A percentile compares a stretch with the other conserved stretches of the same genome.
These are phyloP conservation scores for Russula brevipes DNA, from an alignment of 768 basidiomycete genomes.

Conservation along the genomic window DNA sequence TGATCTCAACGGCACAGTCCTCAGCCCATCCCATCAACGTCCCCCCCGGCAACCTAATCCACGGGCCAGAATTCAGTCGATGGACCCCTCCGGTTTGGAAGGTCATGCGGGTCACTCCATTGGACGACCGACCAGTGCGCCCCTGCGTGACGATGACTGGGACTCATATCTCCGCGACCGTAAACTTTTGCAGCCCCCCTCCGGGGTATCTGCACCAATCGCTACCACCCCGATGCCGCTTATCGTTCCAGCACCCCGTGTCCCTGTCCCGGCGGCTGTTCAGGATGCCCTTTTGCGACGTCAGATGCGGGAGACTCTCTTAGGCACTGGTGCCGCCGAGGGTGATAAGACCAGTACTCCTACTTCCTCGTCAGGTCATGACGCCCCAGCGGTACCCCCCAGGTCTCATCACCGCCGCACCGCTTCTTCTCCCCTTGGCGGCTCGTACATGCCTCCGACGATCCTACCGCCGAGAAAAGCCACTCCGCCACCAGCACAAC, in stretches of 20 bases:
- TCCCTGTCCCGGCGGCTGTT: constrained; percentile 65
- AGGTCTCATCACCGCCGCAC: constrained; percentile 17
- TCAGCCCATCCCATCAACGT: constrained; percentile 54
- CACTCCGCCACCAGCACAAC: constrained; percentile 45
- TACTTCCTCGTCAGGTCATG: not conserved
- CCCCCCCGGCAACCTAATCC: constrained; percentile 67
- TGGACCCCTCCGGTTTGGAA: constrained; percentile 55
- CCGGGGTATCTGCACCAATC: constrained; percentile 76
- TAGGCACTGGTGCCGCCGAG: constrained; percentile 37
- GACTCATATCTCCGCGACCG: constrained; percentile 81
- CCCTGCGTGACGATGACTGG: constrained; percentile 78
- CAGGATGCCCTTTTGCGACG: constrained; percentile 67
- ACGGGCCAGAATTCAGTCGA: constrained; percentile 62
- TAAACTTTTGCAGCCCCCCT: constrained; percentile 77
- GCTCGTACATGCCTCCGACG: constrained; percentile 37
- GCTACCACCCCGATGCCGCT: constrained; percentile 46
- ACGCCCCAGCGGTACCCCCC: not conserved
- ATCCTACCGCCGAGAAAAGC: constrained; percentile 44
- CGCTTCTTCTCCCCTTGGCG: constrained; percentile 9
- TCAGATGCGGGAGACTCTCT: constrained; percentile 63
- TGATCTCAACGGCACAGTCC: constrained; percentile 52
- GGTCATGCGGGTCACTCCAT: constrained; percentile 48
- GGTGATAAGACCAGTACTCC: constrained; percentile 4
- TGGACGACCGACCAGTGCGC: constrained; percentile 65
- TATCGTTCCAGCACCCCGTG: constrained; percentile 36